Conservation (phyloP, 805 yeast genomes). For the Candida awuae region DNA sequence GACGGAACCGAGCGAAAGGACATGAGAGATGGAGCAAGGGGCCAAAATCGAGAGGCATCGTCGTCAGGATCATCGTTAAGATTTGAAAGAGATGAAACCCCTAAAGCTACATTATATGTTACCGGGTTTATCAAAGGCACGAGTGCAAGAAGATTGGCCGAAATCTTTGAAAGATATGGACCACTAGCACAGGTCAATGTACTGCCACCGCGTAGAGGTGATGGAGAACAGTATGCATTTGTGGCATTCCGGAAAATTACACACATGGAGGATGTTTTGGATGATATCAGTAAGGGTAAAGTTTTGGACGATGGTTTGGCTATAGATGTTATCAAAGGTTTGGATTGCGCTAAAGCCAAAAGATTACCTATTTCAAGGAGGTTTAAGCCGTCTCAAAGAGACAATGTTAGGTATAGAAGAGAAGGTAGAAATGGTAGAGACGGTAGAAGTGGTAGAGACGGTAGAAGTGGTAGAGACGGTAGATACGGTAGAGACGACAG, state of each 20-base stretch:
- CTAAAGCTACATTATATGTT: conserved; percentile 22
- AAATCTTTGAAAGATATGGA: conserved; percentile 54
- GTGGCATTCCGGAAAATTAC: conserved; percentile 47
- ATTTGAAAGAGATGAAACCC: conserved; percentile 5
- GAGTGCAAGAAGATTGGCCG: conserved; percentile 50
- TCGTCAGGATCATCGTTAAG: too few relatives aligned
- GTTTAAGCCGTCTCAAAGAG: neutral
- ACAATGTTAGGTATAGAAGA: conserved; percentile 7
- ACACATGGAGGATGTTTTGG: conserved; percentile 49
- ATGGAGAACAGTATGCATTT: conserved; percentile 55
- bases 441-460: conserved; percentile 9
- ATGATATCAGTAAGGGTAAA: conserved; percentile 32
- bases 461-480: neutral
- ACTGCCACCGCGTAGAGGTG: conserved; percentile 54
- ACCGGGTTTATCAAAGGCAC: conserved; percentile 42
- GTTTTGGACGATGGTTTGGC: conserved; percentile 27
- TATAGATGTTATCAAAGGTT: conserved; percentile 31
- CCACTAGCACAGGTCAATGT: conserved; percentile 50
- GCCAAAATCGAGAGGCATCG: too few relatives aligned
- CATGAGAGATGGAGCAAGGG: neutral
- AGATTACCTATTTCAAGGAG: conserved; percentile 37
- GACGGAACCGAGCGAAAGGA: neutral
- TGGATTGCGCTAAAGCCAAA: conserved; percentile 48
- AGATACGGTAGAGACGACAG: neutral
- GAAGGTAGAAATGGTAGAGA: conserved; percentile 5